Percentiles rank a stretch among this genome's conserved stretches.
Conservation (phyloP, 257 asterid species). For the Prunella vulgaris region DNA sequence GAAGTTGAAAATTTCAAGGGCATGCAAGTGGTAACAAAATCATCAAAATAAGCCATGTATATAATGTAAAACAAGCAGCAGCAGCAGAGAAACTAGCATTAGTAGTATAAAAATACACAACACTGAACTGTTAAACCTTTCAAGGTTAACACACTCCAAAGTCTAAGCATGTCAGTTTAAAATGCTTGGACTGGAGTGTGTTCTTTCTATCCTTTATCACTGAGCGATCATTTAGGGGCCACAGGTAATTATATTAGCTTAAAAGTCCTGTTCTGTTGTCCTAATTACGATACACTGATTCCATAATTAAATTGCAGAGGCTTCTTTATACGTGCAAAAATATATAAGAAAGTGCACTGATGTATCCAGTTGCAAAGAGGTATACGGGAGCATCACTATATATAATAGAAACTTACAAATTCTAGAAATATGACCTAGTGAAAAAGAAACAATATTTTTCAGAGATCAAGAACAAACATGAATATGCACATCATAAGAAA, state of each 20-base stretch:
- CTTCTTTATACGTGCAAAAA: neutral
- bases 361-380: conserved; percentile 1
- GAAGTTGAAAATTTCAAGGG: neutral
- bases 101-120: neutral
- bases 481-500: conserved; percentile 7
- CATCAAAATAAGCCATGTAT: neutral
- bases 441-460: neutral
- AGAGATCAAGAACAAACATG: neutral
- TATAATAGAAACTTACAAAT: neutral
- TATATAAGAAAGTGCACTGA: neutral
- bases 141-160: neutral
- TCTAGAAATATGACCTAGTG: neutral
- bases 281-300: neutral
- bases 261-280: neutral
- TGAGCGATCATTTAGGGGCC: no score
- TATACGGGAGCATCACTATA: neutral
- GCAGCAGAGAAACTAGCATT: conserved; percentile 11
- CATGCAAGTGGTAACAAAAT: conserved; percentile 3
- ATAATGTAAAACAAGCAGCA: neutral
- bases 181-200: neutral
- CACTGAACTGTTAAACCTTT: neutral
- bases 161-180: neutral
- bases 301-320: neutral
- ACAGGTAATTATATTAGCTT: conserved; percentile 16
- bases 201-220: no score